These are phyloP conservation scores for Ustilago tritici DNA, from an alignment of 1,284 basidiomycete genomes.

Conservation along the genomic window DNA sequence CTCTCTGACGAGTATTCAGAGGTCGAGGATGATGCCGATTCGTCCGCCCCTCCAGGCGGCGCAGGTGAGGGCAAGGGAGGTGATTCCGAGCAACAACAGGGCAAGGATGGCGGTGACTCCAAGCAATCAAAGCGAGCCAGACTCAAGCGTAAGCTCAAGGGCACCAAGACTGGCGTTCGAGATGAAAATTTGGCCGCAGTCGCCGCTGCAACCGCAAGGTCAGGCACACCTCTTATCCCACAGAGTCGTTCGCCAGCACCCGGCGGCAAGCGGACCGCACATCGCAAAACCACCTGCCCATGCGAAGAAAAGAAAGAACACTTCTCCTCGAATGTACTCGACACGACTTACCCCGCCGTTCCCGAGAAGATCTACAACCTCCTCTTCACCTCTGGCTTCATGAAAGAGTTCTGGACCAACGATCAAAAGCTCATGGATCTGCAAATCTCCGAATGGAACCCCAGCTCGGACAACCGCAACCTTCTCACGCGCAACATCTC, in stretches of 20 bases:
- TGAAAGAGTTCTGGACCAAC: constrained; percentile 89
- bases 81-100: constrained; percentile 22
- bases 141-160: constrained; percentile 58
- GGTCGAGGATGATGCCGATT: constrained; percentile 47
- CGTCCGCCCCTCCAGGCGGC: constrained; percentile 16
- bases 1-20: constrained; percentile 54
- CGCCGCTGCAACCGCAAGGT: constrained; percentile 40
- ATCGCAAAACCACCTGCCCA: constrained; percentile 77
- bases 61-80: constrained; percentile 30
- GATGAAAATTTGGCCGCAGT: constrained; percentile 48
- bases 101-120: constrained; percentile 27
- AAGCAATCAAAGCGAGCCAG: constrained; percentile 57
- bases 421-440: constrained; percentile 82
- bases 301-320: constrained; percentile 82
- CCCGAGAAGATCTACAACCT: constrained; percentile 96
- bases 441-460: constrained; percentile 63
- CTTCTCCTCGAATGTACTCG: constrained; percentile 80
- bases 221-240: constrained; percentile 42
- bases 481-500: constrained; percentile 86
- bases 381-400: constrained; percentile 95
- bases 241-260: constrained; percentile 41
- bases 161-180: constrained; percentile 47
- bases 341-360: constrained; percentile 83
- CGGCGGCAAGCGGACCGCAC: constrained; percentile 57
- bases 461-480: constrained; percentile 75